Conservation (phyloP, 116 monocot species). For the Zostera marina region DNA sequence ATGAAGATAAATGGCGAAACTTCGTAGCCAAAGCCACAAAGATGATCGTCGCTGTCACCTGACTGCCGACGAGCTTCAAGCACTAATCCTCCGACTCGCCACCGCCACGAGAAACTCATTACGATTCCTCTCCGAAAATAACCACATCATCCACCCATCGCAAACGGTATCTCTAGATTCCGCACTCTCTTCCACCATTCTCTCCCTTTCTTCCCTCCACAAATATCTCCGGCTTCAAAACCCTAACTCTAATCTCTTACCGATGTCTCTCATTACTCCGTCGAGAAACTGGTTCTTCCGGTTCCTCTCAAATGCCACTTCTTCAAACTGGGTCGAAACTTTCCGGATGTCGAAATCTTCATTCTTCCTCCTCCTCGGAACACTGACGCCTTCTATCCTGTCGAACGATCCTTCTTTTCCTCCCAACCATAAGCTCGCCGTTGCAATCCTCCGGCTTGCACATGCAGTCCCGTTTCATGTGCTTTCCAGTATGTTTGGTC, state of each 20-base stretch:
- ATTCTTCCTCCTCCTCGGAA: conserved; percentile 53
- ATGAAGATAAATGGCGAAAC: no score
- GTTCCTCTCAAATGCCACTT: conserved; percentile 21
- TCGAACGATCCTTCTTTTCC: conserved; percentile 14
- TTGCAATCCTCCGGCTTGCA: conserved; percentile 68
- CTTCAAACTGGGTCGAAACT: conserved; percentile 23
- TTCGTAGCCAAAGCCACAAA: no score
- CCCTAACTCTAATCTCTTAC: conserved; percentile 11
- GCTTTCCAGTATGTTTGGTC: conserved; percentile 39
- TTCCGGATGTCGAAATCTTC: conserved; percentile 48
- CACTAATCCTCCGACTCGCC: conserved; percentile 8
- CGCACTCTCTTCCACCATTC: conserved; percentile 17
- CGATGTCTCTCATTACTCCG: conserved; percentile 1
- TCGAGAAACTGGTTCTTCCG: conserved; percentile 25
- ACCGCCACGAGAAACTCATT: conserved; percentile 3
- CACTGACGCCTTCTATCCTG: conserved; percentile 29
- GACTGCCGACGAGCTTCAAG: conserved; percentile 3
- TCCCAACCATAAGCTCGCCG: conserved; percentile 54
- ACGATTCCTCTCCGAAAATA: conserved; percentile 7
- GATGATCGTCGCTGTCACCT: no score
- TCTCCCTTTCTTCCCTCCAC: conserved; percentile 21
- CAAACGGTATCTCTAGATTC: conserved; percentile 7
- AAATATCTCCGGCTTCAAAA: conserved; percentile 4
- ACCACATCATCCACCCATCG: conserved; percentile 9
- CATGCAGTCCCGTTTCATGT: conserved; percentile 39